Base-by-base conservation (phyloP, 805 yeast genomes). In the Wickerhamiella occidentalis region DNA sequence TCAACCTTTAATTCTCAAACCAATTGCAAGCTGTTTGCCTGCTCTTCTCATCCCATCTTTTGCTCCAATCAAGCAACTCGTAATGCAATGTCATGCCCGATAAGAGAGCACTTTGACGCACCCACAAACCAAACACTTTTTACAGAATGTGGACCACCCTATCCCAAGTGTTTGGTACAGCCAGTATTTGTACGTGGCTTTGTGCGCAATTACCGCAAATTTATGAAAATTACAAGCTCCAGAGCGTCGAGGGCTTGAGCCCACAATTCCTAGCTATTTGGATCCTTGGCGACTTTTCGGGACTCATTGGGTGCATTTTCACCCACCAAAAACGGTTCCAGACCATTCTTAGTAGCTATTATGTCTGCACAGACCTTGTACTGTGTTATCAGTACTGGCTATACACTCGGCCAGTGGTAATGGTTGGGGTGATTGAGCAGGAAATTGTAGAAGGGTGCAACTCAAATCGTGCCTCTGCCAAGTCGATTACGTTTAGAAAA, bases 281-380 rank as follows among this genome's bases (percentile, higher is more conserved):
- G 87, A 72, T 78, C 52, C 59, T 71, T 48, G 90, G 88, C 8
- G 85, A 79, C 58, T 62, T 71, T 28, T 60, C 80, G 12, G 78
- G 78, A 54, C 68, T 80, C 18, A 23, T 63, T 12, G 96, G 96
- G 0, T 85, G 95, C 53, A 52, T 84, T 0, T 61, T 86, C 43
- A 86, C 95, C 0, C 62, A 75, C 6, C 96, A 88, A 53, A 68
- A 86, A 43, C 78, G 81, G n/a, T 88, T 87, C 64, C 96, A 87
- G 61, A 74, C 78, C 9, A 67, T 79, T 19, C 67, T 87, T 15
- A 85, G 94, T 0, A 51, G 74, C 1, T 88, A 88, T 64, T 87
- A 84, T 61, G 68, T 90, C 46, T 64, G 72, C 51, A 82, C 84
- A 53, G 96, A 88, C 64, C 48, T 74, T 21, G 68, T 85, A 9